Conservation (phyloP, 768 basidiomycete genomes). For the Boletus reticulatus region DNA sequence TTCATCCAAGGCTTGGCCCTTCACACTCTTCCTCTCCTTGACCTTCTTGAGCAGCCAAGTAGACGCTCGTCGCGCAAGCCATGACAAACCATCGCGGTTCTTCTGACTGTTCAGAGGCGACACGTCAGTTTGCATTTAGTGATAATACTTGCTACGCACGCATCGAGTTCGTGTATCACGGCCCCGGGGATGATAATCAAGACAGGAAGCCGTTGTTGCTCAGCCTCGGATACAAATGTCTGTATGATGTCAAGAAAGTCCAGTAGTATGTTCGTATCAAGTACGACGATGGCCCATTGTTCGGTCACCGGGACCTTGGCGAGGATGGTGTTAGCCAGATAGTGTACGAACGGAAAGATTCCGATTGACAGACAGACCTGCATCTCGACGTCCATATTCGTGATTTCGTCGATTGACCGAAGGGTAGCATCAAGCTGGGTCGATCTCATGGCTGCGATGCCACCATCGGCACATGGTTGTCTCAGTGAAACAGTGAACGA, state of each 20-base stretch:
- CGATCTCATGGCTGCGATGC: constrained; percentile 7
- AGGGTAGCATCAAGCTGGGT: constrained; percentile 39
- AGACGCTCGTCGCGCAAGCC: constrained; percentile 69
- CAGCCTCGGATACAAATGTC: constrained; percentile 63
- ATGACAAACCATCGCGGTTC: constrained; percentile 42
- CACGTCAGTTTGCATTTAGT: not conserved
- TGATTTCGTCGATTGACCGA: constrained; percentile 50
- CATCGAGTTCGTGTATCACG: constrained; percentile 77
- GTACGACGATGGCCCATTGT: constrained; percentile 48
- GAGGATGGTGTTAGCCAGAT: not conserved
- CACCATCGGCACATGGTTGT: not conserved
- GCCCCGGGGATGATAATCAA: constrained; percentile 68
- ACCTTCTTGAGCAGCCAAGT: constrained; percentile 65
- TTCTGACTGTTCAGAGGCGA: constrained; percentile 34
- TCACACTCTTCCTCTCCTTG: constrained; percentile 52
- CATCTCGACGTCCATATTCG: constrained; percentile 74
- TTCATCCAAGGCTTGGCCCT: constrained; percentile 61
- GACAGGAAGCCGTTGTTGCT: constrained; percentile 47
- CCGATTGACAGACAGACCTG: constrained; percentile 42
- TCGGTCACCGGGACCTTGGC: constrained; percentile 43
- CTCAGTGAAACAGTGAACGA: not conserved
- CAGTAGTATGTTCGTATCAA: constrained; percentile 80
- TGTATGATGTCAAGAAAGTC: constrained; percentile 63
- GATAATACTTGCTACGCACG: constrained; percentile 38
- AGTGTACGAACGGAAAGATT: not conserved